phyloP scores from a whole-genome alignment of 495 filamentous ascomycete genomes.

The Aspergillus heteromorphus region DNA sequence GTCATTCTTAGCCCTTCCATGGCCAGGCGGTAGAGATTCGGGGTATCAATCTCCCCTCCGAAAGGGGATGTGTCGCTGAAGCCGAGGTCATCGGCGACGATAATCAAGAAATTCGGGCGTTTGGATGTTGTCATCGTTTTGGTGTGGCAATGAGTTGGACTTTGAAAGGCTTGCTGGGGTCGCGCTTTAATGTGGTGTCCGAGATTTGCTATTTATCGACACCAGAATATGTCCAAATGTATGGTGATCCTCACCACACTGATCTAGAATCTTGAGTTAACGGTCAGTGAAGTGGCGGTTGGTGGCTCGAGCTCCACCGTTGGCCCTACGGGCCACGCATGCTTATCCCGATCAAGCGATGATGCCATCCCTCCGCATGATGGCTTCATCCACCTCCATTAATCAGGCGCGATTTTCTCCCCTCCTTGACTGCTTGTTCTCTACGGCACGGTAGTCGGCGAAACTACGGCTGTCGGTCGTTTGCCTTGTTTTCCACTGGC shows the following conservation, averaged over 20 bases:
- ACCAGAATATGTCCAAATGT: too few relatives aligned
- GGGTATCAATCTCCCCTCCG: conserved; percentile 30
- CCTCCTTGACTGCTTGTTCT: neutral
- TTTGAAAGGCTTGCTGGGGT: neutral
- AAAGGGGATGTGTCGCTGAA: conserved; percentile 30
- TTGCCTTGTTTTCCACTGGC: neutral
- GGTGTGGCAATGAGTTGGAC: neutral
- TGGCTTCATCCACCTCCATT: neutral
- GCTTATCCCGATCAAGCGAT: neutral
- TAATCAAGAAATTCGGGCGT: conserved; percentile 32
- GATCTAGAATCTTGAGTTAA: neutral
- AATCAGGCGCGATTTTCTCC: neutral
- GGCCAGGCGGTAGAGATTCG: conserved; percentile 28
- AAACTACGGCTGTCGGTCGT: neutral
- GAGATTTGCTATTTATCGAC: too few relatives aligned
- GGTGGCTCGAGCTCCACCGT: neutral
- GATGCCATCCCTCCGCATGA: neutral
- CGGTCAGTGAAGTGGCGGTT: neutral
- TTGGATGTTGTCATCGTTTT: neutral
- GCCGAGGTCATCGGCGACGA: conserved; percentile 35
- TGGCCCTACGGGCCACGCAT: neutral
- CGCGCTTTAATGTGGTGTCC: neutral
- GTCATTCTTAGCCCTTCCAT: conserved; percentile 26
- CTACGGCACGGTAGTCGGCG: neutral
- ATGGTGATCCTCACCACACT: too few relatives aligned